These are phyloP conservation scores for Thymus mandschuricus DNA, from an alignment of 257 asterid genomes.

Conservation along the genomic window DNA sequence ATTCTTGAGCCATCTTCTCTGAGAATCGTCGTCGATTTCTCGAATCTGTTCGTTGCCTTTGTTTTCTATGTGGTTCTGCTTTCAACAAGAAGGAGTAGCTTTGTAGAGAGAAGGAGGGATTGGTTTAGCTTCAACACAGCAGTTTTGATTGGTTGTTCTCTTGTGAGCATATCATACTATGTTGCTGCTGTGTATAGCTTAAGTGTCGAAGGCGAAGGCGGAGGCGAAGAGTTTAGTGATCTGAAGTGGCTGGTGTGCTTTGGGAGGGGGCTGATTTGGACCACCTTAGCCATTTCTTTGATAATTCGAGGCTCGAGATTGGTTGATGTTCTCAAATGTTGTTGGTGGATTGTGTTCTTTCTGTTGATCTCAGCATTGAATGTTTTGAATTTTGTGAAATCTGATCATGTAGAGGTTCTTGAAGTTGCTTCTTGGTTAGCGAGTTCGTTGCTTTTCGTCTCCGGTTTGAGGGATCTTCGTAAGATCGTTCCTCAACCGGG, in stretches of 20 bases:
- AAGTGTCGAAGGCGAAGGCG: conserved; percentile 10
- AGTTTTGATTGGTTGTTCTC: conserved; percentile 43
- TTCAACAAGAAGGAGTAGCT: conserved; percentile 25
- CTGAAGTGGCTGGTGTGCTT: conserved; percentile 40
- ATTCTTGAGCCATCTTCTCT: conserved; percentile 35
- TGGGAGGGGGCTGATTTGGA: conserved; percentile 60
- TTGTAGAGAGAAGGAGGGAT: conserved; percentile 37
- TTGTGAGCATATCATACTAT: conserved; percentile 45
- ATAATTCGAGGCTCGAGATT: conserved; percentile 48
- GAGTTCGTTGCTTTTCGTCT: conserved; percentile 52
- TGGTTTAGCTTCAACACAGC: conserved; percentile 28
- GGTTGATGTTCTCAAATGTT: conserved; percentile 42
- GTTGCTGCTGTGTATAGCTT: conserved; percentile 37
- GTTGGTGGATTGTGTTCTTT: conserved; percentile 63
- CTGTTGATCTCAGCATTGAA: conserved; percentile 50
- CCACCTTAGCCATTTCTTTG: conserved; percentile 47
- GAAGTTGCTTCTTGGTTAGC: conserved; percentile 58
- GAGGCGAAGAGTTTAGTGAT: conserved; percentile 27
- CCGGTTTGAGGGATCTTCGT: conserved; percentile 40
- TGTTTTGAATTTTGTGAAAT: conserved; percentile 33
- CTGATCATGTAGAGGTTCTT: conserved; percentile 30
- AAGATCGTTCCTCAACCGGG: conserved; percentile 29
- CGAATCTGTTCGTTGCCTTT: conserved; percentile 42
- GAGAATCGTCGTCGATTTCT: conserved; percentile 43
- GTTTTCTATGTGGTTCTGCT: conserved; percentile 43